Evolutionary conservation across 805 yeast genomes (phyloP), one percentile per base, ranked within the genome.

Genomic region (Lipomyces starkeyi): DNA sequence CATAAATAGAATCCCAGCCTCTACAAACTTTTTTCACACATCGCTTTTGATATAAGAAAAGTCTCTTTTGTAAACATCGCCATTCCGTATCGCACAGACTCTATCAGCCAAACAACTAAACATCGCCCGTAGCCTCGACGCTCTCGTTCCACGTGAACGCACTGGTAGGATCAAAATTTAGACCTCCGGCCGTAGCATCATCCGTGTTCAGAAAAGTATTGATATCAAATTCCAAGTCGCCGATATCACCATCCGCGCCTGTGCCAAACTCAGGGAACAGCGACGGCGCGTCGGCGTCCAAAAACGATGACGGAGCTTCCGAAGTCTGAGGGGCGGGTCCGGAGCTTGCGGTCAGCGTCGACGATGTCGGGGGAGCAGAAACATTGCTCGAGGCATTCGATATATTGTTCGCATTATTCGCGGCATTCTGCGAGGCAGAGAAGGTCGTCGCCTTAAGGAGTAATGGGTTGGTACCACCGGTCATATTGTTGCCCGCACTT

Each of bases 61-160:
- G 27, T 34, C 57, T 25, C 32, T 34, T 35, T 22, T 17, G 35
- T n/a, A 58, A 20, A 40, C 20, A 20, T n/a, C 17, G 35, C 13
- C 27, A 3, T 4, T 22, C n/a, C 20, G 14, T 20, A 37, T 34
- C 29, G 52, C 29, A 22, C 35, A 34, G 40, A 8, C 32, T 35
- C 49, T 58, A 29, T 20, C 14, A 22, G 17, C 27, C 52, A 37
- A 11, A 54, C 32, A 13, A 43, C 55, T 61, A 71, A 49, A 71
- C 71, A n/a, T 71, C 73, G 17, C 73, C 71, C 17, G 73, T 63
- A 7, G 74, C 74, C 56, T 71, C 74, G 40, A 71, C 74, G 49
- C 74, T 71, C 43, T 71, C 74, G 27, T 66, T 64, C 74, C 74
- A 71, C 29, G 62, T 65, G 37, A 71, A 71, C 49, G 66, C 62